phyloP scores from a whole-genome alignment of 176 grass and related monocot species.

The Neostapfia colusana region DNA sequence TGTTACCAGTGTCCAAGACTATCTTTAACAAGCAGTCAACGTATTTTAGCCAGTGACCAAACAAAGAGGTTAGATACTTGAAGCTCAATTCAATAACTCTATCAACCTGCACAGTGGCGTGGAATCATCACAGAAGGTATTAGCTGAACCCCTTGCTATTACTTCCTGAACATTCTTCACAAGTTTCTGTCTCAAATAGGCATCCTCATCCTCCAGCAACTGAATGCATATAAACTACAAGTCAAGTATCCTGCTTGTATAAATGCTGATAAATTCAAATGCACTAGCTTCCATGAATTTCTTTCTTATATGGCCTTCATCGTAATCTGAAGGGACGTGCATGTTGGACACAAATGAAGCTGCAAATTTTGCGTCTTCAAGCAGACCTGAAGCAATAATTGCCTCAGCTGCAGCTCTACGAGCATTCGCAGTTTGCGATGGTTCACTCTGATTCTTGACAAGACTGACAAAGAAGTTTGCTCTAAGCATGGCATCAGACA shows the following conservation, averaged over 20 bases:
- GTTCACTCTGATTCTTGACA: constrained; percentile 62
- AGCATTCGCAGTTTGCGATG: constrained; percentile 79
- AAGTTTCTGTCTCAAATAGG: constrained; percentile 68
- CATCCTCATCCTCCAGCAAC: constrained; percentile 95
- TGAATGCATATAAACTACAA: constrained; percentile 87
- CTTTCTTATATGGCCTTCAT: constrained; percentile 42
- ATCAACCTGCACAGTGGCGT: constrained; percentile 80
- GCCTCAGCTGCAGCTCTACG: constrained; percentile 70
- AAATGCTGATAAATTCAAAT: constrained; percentile 55
- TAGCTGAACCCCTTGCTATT: constrained; percentile 49
- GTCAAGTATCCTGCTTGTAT: constrained; percentile 74
- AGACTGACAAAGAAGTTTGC: constrained; percentile 62
- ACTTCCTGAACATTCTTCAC: constrained; percentile 76
- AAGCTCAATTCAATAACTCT: constrained; percentile 87
- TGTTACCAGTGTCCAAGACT: constrained; percentile 60
- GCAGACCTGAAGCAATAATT: constrained; percentile 76
- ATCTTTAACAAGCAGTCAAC: constrained; percentile 60
- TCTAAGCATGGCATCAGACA: constrained; percentile 43
- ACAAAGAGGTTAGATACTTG: constrained; percentile 70
- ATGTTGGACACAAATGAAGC: constrained; percentile 52
- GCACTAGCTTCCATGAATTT: constrained; percentile 40
- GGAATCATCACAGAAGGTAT: constrained; percentile 55
- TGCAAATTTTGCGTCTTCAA: constrained; percentile 57
- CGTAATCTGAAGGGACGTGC: constrained; percentile 42
- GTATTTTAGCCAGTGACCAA: constrained; percentile 77